These are phyloP conservation scores for Apiotrichum sp. DNA, from an alignment of 1,284 basidiomycete species.

Conservation along the genomic window DNA sequence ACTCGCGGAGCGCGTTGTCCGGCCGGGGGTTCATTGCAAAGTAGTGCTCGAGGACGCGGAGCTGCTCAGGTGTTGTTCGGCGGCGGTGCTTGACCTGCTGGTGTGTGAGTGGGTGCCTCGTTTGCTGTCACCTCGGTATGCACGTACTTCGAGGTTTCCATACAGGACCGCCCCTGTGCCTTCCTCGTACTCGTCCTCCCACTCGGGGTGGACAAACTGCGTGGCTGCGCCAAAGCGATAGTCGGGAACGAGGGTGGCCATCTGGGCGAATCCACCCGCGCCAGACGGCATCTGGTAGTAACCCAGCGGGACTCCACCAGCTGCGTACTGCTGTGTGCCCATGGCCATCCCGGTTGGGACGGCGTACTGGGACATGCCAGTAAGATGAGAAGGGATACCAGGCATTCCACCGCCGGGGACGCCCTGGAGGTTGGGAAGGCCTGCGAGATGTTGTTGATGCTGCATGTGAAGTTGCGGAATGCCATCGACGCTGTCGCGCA, in stretches of 20 bases:
- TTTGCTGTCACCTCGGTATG: too few species aligned
- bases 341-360: conserved; percentile 1
- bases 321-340: background rate
- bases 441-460: background rate
- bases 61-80: conserved; percentile 72
- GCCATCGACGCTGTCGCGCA: conserved; percentile 18
- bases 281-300: conserved; percentile 8
- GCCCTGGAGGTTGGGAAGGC: background rate
- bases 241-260: conserved; percentile 15
- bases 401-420: background rate
- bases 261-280: conserved; percentile 4
- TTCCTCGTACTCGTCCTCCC: conserved; percentile 24
- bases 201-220: conserved; percentile 16
- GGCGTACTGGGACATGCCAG: background rate
- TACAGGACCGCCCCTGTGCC: conserved; percentile 21
- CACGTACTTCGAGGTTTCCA: conserved; percentile 24
- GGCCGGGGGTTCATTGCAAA: conserved; percentile 85
- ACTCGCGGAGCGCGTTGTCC: conserved; percentile 69
- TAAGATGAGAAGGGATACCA: background rate
- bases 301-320: conserved; percentile 2
- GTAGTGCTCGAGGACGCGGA: conserved; percentile 75
- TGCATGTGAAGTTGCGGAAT: conserved; percentile 17
- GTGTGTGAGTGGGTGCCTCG: background rate
- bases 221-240: conserved; percentile 11
- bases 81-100: conserved; percentile 77